Conservation (phyloP, 1,284 basidiomycete species). For the Lentinus polychrous region DNA sequence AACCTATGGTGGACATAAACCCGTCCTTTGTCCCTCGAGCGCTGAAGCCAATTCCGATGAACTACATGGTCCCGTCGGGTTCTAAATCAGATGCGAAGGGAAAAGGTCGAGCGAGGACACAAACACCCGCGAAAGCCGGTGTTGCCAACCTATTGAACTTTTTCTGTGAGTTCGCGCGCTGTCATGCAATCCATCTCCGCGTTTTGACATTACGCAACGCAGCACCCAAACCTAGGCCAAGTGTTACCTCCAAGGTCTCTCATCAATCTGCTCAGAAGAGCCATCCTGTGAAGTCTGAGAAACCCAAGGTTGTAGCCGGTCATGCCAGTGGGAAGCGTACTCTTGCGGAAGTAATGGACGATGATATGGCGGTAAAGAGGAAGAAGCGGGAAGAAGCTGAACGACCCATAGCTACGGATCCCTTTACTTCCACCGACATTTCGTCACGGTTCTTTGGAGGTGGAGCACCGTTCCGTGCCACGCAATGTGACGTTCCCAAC, state of each 20-base stretch:
- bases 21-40: slow-evolving; percentile 55
- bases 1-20: slow-evolving; percentile 77
- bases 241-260: slow-evolving; percentile 21
- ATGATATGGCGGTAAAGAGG: slow-evolving; percentile 49
- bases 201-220: slow-evolving; percentile 19
- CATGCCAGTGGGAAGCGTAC: slow-evolving; percentile 69
- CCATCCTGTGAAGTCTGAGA: slow-evolving; percentile 23
- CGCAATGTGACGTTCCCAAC: slow-evolving; percentile 3
- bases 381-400: slow-evolving; percentile 29
- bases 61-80: slow-evolving; percentile 23
- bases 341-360: slow-evolving; percentile 60
- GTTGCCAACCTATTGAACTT: slow-evolving; percentile 47
- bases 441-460: slow-evolving; percentile 23
- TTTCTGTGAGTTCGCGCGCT: slow-evolving; percentile 43
- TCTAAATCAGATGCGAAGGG: slow-evolving; percentile 30
- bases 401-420: slow-evolving; percentile 8
- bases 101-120: slow-evolving; percentile 27
- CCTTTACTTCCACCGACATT: slow-evolving; percentile 13
- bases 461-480: slow-evolving; percentile 12
- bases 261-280: slow-evolving; percentile 9
- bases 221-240: slow-evolving; percentile 46
- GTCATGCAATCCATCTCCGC: slow-evolving; percentile 5
- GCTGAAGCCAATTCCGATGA: slow-evolving; percentile 31
- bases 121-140: slow-evolving; percentile 26
- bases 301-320: slow-evolving; percentile 33